phyloP scores from a whole-genome alignment of 495 filamentous ascomycete species.

The Penicillium dipodomyicola region DNA sequence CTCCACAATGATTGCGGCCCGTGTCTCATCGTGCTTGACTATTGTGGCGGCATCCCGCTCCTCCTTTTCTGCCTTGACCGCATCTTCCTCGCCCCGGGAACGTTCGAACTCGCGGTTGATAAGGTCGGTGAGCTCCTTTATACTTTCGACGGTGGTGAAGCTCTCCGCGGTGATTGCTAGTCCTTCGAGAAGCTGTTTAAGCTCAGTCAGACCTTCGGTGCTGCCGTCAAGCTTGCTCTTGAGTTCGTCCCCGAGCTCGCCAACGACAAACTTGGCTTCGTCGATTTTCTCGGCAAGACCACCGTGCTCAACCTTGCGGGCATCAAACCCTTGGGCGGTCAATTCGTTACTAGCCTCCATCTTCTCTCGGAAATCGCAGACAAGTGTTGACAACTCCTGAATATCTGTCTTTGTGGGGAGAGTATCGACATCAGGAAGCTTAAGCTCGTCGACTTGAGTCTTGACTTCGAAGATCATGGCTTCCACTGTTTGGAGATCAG shows the following conservation, averaged over 20 bases:
- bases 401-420: slow-evolving; percentile 61
- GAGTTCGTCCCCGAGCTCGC: slow-evolving; percentile 64
- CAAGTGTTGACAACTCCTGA: slow-evolving; percentile 61
- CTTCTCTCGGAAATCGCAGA: slow-evolving; percentile 68
- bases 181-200: slow-evolving; percentile 59
- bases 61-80: slow-evolving; percentile 68
- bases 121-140: slow-evolving; percentile 77
- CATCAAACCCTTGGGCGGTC: slow-evolving; percentile 76
- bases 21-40: slow-evolving; percentile 65
- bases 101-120: slow-evolving; percentile 81
- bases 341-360: slow-evolving; percentile 66
- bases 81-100: slow-evolving; percentile 64
- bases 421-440: slow-evolving; percentile 61
- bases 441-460: slow-evolving; percentile 66
- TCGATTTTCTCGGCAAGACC: slow-evolving; percentile 57
- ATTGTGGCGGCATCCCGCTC: slow-evolving; percentile 68
- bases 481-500: slow-evolving; percentile 74
- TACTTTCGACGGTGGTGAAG: slow-evolving; percentile 56
- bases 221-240: slow-evolving; percentile 60
- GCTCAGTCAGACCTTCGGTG: slow-evolving; percentile 51
- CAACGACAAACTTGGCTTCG: slow-evolving; percentile 54
- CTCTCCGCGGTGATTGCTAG: slow-evolving; percentile 59
- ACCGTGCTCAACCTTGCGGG: slow-evolving; percentile 65
- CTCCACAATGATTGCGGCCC: slow-evolving; percentile 55
- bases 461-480: slow-evolving; percentile 79